These are phyloP conservation scores for Stellera chamaejasme DNA, from an alignment of 345 rosid species.

Conservation along the genomic window DNA sequence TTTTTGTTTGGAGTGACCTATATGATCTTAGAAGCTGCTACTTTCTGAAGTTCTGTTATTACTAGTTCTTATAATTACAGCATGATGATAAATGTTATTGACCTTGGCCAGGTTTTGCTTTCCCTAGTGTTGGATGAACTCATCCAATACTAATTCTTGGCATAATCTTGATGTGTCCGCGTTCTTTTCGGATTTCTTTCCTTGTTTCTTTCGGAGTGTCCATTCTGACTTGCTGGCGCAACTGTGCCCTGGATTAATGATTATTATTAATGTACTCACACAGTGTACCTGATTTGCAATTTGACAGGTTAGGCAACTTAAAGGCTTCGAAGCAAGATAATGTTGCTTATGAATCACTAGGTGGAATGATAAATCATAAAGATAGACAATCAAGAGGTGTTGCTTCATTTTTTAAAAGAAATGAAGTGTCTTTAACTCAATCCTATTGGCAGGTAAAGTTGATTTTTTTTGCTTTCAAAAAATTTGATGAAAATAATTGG, in stretches of 20 bases:
- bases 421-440: constrained; percentile 70
- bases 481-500: constrained; percentile 15
- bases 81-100: no score
- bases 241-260: neutral
- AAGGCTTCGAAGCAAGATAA: constrained; percentile 27
- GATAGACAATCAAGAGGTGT: constrained; percentile 51
- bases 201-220: constrained; percentile 4
- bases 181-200: neutral
- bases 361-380: constrained; percentile 27
- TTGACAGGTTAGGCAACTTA: constrained; percentile 52
- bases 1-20: no score
- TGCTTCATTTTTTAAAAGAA: constrained; percentile 67
- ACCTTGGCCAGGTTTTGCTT: no score
- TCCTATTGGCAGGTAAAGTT: constrained; percentile 79
- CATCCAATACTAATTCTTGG: neutral
- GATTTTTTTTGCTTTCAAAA: constrained; percentile 10
- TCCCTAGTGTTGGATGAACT: neutral
- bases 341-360: constrained; percentile 20
- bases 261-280: constrained; percentile 7
- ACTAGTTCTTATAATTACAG: no score
- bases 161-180: neutral
- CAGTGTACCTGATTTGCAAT: constrained; percentile 5
- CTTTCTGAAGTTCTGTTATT: no score
- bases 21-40: no score
- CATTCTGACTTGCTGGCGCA: constrained; percentile 6